Conservation (phyloP, 2,329 filamentous ascomycete genomes). For the Ophiocordyceps unilateralis region DNA sequence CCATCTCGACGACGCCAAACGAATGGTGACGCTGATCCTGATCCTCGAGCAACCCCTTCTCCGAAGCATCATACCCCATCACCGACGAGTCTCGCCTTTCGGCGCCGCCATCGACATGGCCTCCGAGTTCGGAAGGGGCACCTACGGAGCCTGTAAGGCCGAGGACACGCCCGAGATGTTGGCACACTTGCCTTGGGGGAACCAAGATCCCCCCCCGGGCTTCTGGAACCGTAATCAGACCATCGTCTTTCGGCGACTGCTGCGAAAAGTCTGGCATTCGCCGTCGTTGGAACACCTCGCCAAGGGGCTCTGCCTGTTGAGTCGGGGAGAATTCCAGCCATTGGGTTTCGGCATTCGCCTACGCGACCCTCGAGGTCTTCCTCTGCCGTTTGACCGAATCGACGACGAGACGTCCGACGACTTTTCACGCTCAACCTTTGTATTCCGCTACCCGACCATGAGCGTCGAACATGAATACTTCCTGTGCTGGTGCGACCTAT, state of each 20-base stretch:
- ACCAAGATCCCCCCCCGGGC: background rate
- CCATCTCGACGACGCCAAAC: constrained; percentile 8
- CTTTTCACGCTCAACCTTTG: background rate
- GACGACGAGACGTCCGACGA: background rate
- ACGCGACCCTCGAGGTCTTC: too few relatives aligned
- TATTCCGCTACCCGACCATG: background rate
- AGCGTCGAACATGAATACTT: background rate
- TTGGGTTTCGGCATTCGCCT: background rate
- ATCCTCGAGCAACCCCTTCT: constrained; percentile 8
- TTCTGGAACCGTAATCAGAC: background rate
- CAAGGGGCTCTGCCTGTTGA: too few relatives aligned
- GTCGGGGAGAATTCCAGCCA: background rate
- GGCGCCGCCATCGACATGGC: background rate
- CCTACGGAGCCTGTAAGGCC: background rate
- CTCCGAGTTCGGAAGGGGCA: background rate
- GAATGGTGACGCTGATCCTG: constrained; percentile 6
- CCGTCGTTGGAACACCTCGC: background rate
- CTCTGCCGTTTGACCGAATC: too few relatives aligned
- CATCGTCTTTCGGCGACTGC: background rate
- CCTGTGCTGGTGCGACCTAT: background rate
- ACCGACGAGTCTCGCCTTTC: background rate
- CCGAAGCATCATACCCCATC: background rate
- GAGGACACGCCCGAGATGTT: background rate
- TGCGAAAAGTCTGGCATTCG: background rate
- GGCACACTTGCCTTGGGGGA: background rate